Evolutionary conservation across 2,329 filamentous ascomycete species (phyloP), one percentile per base, ranked within the genome.

Genomic region (Fusarium continuum): DNA sequence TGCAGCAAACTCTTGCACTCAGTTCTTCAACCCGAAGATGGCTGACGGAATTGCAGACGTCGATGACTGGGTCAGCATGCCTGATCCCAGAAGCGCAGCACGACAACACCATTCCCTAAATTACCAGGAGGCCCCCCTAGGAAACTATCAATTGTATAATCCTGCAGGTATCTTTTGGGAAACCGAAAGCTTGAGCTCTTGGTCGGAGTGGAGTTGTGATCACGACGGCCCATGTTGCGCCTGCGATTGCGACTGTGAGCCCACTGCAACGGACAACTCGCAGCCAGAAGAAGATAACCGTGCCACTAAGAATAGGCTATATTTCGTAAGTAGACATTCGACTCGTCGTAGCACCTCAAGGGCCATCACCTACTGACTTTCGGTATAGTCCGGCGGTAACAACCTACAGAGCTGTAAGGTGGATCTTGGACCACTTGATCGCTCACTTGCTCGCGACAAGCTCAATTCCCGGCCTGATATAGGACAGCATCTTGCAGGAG

Each of bases 21-120:
- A 6, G 14, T 8, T 19, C 7, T 6, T 6, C 26, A 32, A 16
- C 3, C n/a, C 9, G 8, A 32, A 20, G 5, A 69, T 69, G 65
- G 44, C 39, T 2, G 17, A 58, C 14, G 45, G 50, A 22, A 55
- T 69, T 14, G 52, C 57, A 34, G 55, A 60, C 16, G 45, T 63
- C 13, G 51, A 62, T 17, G 34, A 51, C 35, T 55, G 54, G 29
- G 11, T 28, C 23, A 22, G 13, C 7, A 34, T 46, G 20, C 35
- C 52, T 26, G 32, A 43, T 14, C 25, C 20, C 16, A 35, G 26
- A 39, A 25, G 31, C 23, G n/a, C 20, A 22, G 29, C 43, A 35
- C 31, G 16, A 16, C 31, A 39, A 23, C 39, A 23, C 6, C 50
- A 44, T n/a, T 34, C 16, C 8, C 17, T 8, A 3, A 6, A 4